A percentile compares a stretch with the other conserved stretches of the same genome.
Evolutionary conservation across 1,284 basidiomycete genomes (phyloP).

Genomic region (Ustilago shanxiensis): DNA sequence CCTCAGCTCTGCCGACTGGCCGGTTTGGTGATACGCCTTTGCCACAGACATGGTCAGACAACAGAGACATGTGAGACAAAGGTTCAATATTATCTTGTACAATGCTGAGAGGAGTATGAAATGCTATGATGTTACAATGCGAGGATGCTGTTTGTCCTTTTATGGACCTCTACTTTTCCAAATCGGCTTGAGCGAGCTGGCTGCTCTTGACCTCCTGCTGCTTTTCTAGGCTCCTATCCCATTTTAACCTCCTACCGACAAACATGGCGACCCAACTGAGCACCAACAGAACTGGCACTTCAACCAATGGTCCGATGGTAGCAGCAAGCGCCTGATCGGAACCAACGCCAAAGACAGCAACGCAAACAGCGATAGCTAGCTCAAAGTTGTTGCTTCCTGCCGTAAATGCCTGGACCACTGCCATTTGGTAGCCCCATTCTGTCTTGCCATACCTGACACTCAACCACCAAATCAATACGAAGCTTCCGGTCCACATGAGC

Average conservation of each 20-base stretch:
- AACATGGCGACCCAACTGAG: constrained; percentile 80
- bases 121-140: neutral
- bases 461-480: constrained; percentile 73
- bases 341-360: constrained; percentile 76
- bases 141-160: neutral
- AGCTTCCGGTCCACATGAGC: constrained; percentile 81
- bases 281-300: constrained; percentile 78
- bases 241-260: constrained; percentile 69
- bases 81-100: neutral
- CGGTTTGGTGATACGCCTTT: too few relatives aligned
- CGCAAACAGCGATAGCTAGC: constrained; percentile 84
- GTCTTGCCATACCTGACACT: constrained; percentile 52
- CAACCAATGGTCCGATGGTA: constrained; percentile 64
- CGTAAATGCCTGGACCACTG: constrained; percentile 72
- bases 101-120: neutral
- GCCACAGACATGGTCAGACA: neutral
- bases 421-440: constrained; percentile 69
- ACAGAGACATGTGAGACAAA: neutral
- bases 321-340: constrained; percentile 54
- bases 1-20: too few relatives aligned
- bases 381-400: constrained; percentile 73
- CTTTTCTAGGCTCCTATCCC: constrained; percentile 35
- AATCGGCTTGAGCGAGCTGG: constrained; percentile 9
- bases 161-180: constrained; percentile 21
- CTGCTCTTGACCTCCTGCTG: constrained; percentile 8